These are phyloP conservation scores for Pseudophaeomoniella oleicola DNA, from an alignment of 2,329 filamentous ascomycete species.

Conservation along the genomic window DNA sequence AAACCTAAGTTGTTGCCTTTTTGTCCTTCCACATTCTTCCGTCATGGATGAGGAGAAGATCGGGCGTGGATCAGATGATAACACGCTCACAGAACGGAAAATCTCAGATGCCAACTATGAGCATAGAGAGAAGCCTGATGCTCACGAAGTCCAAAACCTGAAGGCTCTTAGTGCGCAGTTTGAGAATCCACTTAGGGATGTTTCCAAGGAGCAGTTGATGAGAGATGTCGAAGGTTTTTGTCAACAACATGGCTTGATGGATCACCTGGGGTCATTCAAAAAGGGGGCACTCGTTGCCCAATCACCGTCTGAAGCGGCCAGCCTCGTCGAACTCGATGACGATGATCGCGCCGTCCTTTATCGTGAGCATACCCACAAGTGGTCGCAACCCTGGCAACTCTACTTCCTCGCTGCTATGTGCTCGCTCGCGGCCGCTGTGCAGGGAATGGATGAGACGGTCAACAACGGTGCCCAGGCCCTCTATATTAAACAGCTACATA, in stretches of 20 bases:
- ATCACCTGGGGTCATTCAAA: constrained; percentile 33
- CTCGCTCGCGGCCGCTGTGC: constrained; percentile 40
- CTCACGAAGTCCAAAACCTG: neutral
- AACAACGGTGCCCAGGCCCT: constrained; percentile 29
- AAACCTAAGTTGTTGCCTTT: no score
- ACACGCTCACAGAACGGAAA: neutral
- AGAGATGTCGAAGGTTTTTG: constrained; percentile 41
- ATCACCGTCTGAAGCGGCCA: constrained; percentile 32
- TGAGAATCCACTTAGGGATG: constrained; percentile 39
- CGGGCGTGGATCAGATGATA: neutral
- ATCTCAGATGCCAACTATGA: neutral
- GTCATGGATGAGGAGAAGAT: neutral
- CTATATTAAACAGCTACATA: constrained; percentile 8
- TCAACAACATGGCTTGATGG: constrained; percentile 29
- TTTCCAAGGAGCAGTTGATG: constrained; percentile 38
- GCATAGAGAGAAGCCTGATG: neutral
- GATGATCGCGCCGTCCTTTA: constrained; percentile 26
- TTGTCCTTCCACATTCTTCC: no score
- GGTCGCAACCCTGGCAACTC: constrained; percentile 33
- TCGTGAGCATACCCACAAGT: constrained; percentile 33
- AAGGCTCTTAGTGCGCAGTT: constrained; percentile 22
- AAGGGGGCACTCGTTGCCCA: constrained; percentile 39
- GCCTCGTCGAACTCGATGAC: constrained; percentile 30
- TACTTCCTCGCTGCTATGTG: constrained; percentile 36
- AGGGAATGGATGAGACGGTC: constrained; percentile 36